Conservation (phyloP, 129 eudicot genomes). For the Flaveria robusta region DNA sequence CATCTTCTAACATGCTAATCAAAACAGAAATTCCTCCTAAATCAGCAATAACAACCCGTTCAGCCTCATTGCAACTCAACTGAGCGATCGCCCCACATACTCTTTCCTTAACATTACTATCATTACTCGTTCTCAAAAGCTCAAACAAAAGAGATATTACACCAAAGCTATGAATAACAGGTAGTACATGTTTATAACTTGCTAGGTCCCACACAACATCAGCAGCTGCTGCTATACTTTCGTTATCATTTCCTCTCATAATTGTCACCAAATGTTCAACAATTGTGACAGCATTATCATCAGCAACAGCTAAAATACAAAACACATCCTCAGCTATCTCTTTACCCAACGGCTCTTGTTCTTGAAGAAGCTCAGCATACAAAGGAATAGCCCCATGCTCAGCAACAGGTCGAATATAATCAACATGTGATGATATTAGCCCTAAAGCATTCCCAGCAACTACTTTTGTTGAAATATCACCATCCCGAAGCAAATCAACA, state of each 20-base stretch:
- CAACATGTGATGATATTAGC: constrained; percentile 59
- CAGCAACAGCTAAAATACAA: constrained; percentile 50
- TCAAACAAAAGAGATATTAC: constrained; percentile 51
- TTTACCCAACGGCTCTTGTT: constrained; percentile 45
- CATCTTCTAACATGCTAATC: constrained; percentile 53
- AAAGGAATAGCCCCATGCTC: constrained; percentile 64
- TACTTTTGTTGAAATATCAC: constrained; percentile 43
- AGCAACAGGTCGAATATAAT: constrained; percentile 56
- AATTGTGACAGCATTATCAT: constrained; percentile 44
- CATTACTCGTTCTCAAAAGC: constrained; percentile 42
- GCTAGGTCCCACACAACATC: constrained; percentile 64
- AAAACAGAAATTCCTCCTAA: constrained; percentile 55
- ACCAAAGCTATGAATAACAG: constrained; percentile 46
- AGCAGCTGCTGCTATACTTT: constrained; percentile 59
- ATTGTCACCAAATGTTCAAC: constrained; percentile 56
- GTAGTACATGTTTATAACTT: constrained; percentile 46
- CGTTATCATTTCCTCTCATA: constrained; percentile 47
- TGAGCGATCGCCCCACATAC: constrained; percentile 64
- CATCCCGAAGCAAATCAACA: constrained; percentile 42
- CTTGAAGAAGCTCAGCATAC: constrained; percentile 53
- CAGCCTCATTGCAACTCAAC: constrained; percentile 53
- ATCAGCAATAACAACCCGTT: constrained; percentile 42
- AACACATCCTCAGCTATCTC: constrained; percentile 78
- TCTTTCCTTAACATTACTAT: constrained; percentile 45
- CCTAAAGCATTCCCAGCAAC: constrained; percentile 71